Evolutionary conservation across 2,329 filamentous ascomycete species (phyloP).

Genomic region (Ophiostoma sp.): DNA sequence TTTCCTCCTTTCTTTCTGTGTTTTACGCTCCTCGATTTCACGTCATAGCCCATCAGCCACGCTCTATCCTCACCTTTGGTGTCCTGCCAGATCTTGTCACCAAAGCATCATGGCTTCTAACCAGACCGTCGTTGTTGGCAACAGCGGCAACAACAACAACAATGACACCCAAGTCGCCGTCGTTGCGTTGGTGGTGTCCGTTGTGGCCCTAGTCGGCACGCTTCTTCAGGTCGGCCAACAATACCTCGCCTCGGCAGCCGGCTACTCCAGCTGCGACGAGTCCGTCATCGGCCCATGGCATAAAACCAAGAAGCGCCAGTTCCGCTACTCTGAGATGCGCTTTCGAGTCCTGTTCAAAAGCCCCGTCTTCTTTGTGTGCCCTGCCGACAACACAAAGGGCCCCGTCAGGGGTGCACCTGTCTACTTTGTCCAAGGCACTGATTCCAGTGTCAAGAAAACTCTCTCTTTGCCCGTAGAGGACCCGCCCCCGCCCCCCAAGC

Average conservation of each 20-base stretch:
- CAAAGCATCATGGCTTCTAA: constrained; percentile 13
- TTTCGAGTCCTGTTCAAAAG: constrained; percentile 47
- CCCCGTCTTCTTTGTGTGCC: constrained; percentile 47
- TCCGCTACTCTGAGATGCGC: constrained; percentile 42
- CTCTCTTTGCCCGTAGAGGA: constrained; percentile 4
- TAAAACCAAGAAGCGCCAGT: constrained; percentile 37
- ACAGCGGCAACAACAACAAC: constrained; percentile 21
- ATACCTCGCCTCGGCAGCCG: constrained; percentile 46
- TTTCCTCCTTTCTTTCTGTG: neutral
- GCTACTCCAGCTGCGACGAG: constrained; percentile 44
- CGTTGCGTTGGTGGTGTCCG: constrained; percentile 44
- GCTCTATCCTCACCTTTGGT: too few relatives aligned
- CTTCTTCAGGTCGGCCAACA: constrained; percentile 47
- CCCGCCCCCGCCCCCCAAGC: neutral
- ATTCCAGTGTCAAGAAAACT: constrained; percentile 30
- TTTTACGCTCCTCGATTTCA: neutral
- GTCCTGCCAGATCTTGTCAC: neutral
- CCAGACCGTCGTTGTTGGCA: neutral
- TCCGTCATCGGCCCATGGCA: constrained; percentile 47
- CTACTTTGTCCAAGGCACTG: constrained; percentile 37
- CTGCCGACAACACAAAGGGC: constrained; percentile 38
- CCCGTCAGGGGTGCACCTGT: constrained; percentile 32
- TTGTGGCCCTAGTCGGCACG: constrained; percentile 43
- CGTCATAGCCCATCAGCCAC: too few relatives aligned
- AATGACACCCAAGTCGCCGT: constrained; percentile 38